These are phyloP conservation scores for Hypholoma fasciculare DNA, from an alignment of 768 basidiomycete genomes.

Conservation along the genomic window DNA sequence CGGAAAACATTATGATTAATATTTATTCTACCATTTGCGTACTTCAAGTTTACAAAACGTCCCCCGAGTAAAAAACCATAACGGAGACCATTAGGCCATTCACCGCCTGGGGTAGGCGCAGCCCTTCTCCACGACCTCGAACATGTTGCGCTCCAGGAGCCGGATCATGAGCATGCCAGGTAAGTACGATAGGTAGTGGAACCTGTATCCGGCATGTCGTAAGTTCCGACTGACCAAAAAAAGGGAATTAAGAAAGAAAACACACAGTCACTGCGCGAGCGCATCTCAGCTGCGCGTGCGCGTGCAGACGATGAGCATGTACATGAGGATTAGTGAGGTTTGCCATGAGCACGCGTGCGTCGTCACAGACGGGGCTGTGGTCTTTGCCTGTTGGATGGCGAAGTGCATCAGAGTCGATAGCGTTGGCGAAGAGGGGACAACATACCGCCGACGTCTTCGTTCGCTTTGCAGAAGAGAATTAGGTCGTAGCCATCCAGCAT, in stretches of 20 bases:
- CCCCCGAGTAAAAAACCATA: too few relatives aligned
- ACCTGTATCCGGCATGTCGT: conserved; percentile 37
- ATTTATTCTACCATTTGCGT: too few relatives aligned
- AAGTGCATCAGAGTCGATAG: too few relatives aligned
- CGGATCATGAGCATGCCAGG: conserved; percentile 97
- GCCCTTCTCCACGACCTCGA: conserved; percentile 83
- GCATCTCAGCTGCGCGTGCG: conserved; percentile 56
- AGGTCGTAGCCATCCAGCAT: conserved; percentile 91
- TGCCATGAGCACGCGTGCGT: conserved; percentile 86
- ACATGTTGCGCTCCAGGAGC: conserved; percentile 83
- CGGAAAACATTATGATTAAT: too few relatives aligned
- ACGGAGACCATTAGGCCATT: conserved; percentile 19
- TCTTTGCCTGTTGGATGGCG: conserved; percentile 56
- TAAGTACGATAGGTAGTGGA: conserved; percentile 82
- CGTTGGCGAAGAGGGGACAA: background rate
- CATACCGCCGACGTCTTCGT: conserved; percentile 81
- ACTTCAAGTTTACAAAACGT: too few relatives aligned
- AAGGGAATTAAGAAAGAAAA: conserved; percentile 1
- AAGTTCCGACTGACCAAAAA: too few relatives aligned
- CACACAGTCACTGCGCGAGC: conserved; percentile 23
- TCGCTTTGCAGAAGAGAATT: conserved; percentile 87
- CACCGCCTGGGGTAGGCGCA: conserved; percentile 84
- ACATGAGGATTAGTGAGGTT: conserved; percentile 89
- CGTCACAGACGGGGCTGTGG: conserved; percentile 75
- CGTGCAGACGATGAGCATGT: conserved; percentile 92